These are phyloP conservation scores for Plasmodium yoelii DNA, from an alignment of 169 alveolate species.

Conservation along the genomic window DNA sequence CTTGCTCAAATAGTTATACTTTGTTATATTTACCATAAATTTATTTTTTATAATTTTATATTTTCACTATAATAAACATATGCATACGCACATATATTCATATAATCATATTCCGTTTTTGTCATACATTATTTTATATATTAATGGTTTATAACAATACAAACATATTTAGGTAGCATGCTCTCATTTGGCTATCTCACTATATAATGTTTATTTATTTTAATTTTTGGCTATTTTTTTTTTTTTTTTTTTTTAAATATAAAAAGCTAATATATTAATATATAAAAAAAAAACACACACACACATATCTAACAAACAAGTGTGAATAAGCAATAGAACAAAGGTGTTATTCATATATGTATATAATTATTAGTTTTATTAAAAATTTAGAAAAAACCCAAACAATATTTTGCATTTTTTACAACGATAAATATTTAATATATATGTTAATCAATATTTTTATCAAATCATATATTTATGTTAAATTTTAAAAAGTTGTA, in stretches of 20 bases:
- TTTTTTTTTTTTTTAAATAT: conserved; percentile 8
- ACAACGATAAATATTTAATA: too few species aligned
- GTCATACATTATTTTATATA: neutral
- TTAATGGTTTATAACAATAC: neutral
- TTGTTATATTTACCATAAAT: neutral
- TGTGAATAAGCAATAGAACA: neutral
- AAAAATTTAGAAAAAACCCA: neutral
- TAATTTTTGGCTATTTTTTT: conserved; percentile 8
- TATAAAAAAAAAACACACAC: neutral
- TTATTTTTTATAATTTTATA: neutral
- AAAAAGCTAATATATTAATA: neutral
- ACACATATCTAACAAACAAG: neutral
- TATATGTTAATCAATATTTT: too few species aligned
- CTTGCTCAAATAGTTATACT: neutral
- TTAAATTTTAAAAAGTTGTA: too few species aligned
- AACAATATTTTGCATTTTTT: too few species aligned
- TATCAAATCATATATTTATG: too few species aligned
- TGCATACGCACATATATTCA: neutral
- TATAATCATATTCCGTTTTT: neutral
- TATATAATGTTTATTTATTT: conserved; percentile 9
- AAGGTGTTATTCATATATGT: neutral
- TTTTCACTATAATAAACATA: conserved; percentile 1
- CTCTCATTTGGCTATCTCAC: too few species aligned
- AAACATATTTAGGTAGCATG: too few species aligned
- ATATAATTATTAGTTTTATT: conserved; percentile 5